Conservation (phyloP, 1,284 basidiomycete species). For the Boletus smithii region DNA sequence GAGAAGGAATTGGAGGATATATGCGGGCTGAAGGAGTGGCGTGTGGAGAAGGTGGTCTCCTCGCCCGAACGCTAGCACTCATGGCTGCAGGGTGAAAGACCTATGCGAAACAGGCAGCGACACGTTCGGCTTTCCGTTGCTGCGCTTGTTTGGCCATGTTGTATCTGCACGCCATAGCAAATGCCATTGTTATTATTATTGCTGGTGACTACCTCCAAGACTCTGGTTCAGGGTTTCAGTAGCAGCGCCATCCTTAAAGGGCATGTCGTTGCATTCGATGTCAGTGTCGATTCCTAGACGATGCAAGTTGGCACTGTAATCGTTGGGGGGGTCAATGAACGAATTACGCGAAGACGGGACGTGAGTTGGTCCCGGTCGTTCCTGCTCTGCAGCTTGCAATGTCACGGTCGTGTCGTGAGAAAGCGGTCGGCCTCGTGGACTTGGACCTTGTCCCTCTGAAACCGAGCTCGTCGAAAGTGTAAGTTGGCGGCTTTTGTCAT, state of each 20-base stretch:
- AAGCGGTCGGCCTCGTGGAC: slow-evolving; percentile 26
- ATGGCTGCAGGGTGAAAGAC: slow-evolving; percentile 36
- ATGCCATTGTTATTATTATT: too few species aligned
- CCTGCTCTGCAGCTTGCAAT: too few species aligned
- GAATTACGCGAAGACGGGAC: too few species aligned
- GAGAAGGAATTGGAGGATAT: slow-evolving; percentile 51
- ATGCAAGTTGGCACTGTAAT: too few species aligned
- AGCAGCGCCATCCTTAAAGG: too few species aligned
- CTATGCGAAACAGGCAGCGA: too few species aligned
- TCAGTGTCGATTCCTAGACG: too few species aligned
- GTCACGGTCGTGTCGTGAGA: slow-evolving; percentile 19
- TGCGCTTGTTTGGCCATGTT: slow-evolving; percentile 23
- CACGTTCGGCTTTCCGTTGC: not conserved
- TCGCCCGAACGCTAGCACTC: slow-evolving; percentile 54
- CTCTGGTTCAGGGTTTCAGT: too few species aligned
- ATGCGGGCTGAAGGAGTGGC: slow-evolving; percentile 44
- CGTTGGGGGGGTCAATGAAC: too few species aligned
- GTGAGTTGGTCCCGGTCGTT: too few species aligned
- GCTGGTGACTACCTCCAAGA: too few species aligned
- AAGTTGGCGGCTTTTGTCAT: slow-evolving; percentile 4
- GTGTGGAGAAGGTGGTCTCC: slow-evolving; percentile 63
- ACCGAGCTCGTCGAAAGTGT: slow-evolving; percentile 16
- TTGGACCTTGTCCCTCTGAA: slow-evolving; percentile 17
- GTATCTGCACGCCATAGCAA: not conserved
- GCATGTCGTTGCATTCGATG: too few species aligned